Evolutionary conservation across 2,329 filamentous ascomycete species (phyloP).

Genomic region (Paecilomyces variotii): DNA sequence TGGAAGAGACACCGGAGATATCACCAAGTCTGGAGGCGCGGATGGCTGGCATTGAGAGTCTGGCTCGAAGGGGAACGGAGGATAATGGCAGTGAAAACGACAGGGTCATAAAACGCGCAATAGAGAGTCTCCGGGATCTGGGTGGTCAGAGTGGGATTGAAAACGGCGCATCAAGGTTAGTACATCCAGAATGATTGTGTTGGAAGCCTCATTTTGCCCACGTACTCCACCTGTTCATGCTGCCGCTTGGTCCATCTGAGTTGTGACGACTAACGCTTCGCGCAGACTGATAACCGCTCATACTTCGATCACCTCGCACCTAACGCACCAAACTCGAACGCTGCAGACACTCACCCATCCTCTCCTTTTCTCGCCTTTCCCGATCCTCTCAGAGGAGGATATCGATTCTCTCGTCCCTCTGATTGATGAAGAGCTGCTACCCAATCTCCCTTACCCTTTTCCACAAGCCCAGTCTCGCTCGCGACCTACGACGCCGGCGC

Average conservation of each 20-base stretch:
- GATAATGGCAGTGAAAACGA: conserved; percentile 45
- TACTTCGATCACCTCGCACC: conserved; percentile 50
- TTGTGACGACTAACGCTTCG: neutral
- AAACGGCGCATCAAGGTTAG: conserved; percentile 48
- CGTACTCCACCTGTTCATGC: neutral
- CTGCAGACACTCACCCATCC: conserved; percentile 52
- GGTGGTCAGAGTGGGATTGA: conserved; percentile 50
- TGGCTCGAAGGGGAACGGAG: conserved; percentile 46
- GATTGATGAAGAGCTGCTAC: conserved; percentile 44
- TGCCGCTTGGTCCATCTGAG: neutral
- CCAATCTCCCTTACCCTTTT: conserved; percentile 43
- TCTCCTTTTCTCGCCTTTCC: conserved; percentile 50
- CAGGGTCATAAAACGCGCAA: conserved; percentile 45
- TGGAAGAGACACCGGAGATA: conserved; percentile 46
- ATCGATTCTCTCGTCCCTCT: conserved; percentile 52
- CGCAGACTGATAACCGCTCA: conserved; percentile 51
- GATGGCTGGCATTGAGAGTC: conserved; percentile 48
- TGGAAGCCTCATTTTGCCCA: neutral
- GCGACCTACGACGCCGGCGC: conserved; percentile 21
- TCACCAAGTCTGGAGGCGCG: conserved; percentile 46
- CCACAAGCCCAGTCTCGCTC: conserved; percentile 20
- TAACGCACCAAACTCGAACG: conserved; percentile 53
- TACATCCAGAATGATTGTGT: neutral
- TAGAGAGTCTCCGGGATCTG: conserved; percentile 45
- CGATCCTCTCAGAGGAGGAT: conserved; percentile 44